Conservation (phyloP, 2,329 filamentous ascomycete species). For the Cordyceps tenuipes region DNA sequence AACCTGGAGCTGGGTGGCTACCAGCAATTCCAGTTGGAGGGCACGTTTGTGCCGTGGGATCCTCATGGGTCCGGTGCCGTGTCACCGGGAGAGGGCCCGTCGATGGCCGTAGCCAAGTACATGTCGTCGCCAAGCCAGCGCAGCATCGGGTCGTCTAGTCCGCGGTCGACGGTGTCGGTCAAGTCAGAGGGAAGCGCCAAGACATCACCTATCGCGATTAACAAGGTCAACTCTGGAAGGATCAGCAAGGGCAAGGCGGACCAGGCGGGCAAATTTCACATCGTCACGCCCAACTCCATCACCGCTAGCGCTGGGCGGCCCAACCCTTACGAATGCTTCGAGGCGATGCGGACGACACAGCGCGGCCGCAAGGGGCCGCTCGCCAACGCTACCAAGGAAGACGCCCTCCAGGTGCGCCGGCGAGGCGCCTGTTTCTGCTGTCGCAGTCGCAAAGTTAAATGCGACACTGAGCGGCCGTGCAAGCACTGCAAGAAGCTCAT, state of each 20-base stretch:
- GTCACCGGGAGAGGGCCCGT: neutral
- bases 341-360: slow-evolving; percentile 43
- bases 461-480: slow-evolving; percentile 47
- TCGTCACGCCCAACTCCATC: slow-evolving; percentile 47
- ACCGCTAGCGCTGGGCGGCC: slow-evolving; percentile 40
- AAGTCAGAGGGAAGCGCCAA: slow-evolving; percentile 22
- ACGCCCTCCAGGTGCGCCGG: slow-evolving; percentile 45
- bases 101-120: neutral
- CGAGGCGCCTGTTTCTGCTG: slow-evolving; percentile 52
- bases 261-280: slow-evolving; percentile 41
- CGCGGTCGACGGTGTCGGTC: slow-evolving; percentile 20
- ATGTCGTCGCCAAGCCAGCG: slow-evolving; percentile 25
- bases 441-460: slow-evolving; percentile 51
- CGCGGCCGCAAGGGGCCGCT: slow-evolving; percentile 49
- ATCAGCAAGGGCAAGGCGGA: slow-evolving; percentile 36
- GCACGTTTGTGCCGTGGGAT: slow-evolving; percentile 8
- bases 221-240: slow-evolving; percentile 36
- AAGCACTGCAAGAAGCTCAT: slow-evolving; percentile 48
- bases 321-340: slow-evolving; percentile 48
- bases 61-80: neutral
- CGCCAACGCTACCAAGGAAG: slow-evolving; percentile 45
- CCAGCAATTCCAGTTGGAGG: neutral
- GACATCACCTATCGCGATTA: slow-evolving; percentile 23
- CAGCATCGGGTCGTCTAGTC: slow-evolving; percentile 23
- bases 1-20: neutral